phyloP scores from a whole-genome alignment of 306 rosid genomes.

The Biancaea sappan region DNA sequence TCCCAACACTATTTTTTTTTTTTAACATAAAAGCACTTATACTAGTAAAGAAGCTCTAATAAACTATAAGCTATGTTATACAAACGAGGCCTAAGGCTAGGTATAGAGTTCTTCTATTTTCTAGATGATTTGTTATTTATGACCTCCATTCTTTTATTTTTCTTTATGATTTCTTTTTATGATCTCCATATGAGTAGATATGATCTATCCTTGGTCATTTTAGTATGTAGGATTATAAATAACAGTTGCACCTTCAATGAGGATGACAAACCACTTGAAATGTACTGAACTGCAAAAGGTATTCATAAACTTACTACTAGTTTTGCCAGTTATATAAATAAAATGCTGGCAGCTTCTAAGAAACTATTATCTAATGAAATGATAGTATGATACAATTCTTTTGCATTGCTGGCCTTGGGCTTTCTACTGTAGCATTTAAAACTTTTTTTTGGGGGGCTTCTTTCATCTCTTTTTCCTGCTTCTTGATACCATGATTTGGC shows the following conservation, averaged over 20 bases:
- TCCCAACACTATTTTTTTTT: too few relatives aligned
- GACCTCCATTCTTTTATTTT: slow-evolving; percentile 18
- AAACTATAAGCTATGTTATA: too few relatives aligned
- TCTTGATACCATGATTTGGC: slow-evolving; percentile 17
- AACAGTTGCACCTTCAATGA: slow-evolving; percentile 12
- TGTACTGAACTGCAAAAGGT: slow-evolving; percentile 10
- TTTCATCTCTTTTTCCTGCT: neutral
- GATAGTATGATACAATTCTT: slow-evolving; percentile 18
- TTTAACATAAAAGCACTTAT: too few relatives aligned
- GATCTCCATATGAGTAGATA: too few relatives aligned
- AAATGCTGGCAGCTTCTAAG: neutral
- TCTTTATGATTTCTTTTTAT: too few relatives aligned
- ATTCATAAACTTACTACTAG: slow-evolving; percentile 7
- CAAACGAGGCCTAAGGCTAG: too few relatives aligned
- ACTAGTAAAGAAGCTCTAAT: too few relatives aligned
- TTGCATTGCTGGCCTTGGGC: slow-evolving; percentile 17
- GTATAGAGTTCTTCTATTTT: slow-evolving; percentile 28
- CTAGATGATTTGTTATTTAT: slow-evolving; percentile 14
- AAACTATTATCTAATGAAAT: slow-evolving; percentile 12
- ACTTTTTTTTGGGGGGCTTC: neutral
- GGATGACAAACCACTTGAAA: slow-evolving; percentile 4
- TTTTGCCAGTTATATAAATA: neutral
- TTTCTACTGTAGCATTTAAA: slow-evolving; percentile 20
- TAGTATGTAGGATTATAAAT: neutral
- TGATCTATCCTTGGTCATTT: slow-evolving; percentile 5